These are phyloP conservation scores for Pseudomicrostroma phylloplanum DNA, from an alignment of 1,284 basidiomycete genomes.

Conservation along the genomic window DNA sequence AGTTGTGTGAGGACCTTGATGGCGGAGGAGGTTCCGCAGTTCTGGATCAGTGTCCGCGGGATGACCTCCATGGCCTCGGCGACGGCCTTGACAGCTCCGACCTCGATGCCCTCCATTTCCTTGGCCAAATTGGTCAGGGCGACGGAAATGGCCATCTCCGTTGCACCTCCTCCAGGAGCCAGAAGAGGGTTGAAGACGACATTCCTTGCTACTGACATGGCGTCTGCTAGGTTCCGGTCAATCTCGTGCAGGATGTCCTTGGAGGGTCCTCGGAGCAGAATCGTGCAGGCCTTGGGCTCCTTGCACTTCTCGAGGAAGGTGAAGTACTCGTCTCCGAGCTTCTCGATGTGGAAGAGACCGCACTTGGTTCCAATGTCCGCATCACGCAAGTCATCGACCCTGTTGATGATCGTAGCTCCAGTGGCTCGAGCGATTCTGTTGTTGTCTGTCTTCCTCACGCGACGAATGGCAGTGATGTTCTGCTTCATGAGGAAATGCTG, in stretches of 20 bases:
- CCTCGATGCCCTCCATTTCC: constrained; percentile 67
- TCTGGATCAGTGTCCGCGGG: constrained; percentile 88
- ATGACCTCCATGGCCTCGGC: constrained; percentile 97
- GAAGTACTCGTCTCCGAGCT: constrained; percentile 98
- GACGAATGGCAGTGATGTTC: constrained; percentile 83
- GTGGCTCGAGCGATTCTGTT: constrained; percentile 94
- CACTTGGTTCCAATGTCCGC: constrained; percentile 85
- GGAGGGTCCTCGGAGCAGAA: constrained; percentile 92
- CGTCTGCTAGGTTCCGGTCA: constrained; percentile 93
- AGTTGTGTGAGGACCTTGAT: constrained; percentile 88
- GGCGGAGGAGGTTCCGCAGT: constrained; percentile 80
- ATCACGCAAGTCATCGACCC: constrained; percentile 88
- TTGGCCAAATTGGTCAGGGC: constrained; percentile 78
- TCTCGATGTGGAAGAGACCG: constrained; percentile 91
- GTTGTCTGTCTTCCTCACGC: constrained; percentile 96
- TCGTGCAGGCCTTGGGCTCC: constrained; percentile 94
- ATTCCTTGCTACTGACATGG: constrained; percentile 94
- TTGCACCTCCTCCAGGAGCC: constrained; percentile 89
- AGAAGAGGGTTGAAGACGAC: constrained; percentile 91
- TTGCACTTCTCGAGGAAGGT: constrained; percentile 89
- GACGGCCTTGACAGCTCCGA: constrained; percentile 83
- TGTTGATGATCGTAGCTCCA: constrained; percentile 93
- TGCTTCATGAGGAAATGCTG: constrained; percentile 86
- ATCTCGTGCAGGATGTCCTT: constrained; percentile 98
- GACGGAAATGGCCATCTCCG: constrained; percentile 94